A percentile compares a stretch with the other conserved stretches of the same genome.
Evolutionary conservation across 495 filamentous ascomycete genomes (phyloP).

Genomic region (Saxophila tyrrhenica): DNA sequence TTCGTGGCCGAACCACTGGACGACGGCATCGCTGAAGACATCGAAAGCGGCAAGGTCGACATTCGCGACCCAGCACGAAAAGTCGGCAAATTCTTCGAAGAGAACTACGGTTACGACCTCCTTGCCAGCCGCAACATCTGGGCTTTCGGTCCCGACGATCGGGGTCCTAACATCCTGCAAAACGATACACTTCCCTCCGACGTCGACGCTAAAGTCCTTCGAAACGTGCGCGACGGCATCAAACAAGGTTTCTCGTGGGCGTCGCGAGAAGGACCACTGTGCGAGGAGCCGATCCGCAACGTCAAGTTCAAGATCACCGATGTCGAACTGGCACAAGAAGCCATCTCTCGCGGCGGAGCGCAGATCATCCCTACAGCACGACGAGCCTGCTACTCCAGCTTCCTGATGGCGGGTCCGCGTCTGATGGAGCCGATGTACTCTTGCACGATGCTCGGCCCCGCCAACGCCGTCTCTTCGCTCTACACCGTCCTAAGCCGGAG

Average conservation of each 20-base stretch:
- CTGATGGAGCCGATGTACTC: conserved; percentile 94
- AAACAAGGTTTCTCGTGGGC: conserved; percentile 95
- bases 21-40: conserved; percentile 88
- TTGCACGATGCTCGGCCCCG: conserved; percentile 83
- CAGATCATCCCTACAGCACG: conserved; percentile 95
- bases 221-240: conserved; percentile 77
- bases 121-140: conserved; percentile 90
- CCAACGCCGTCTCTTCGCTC: conserved; percentile 73
- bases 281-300: conserved; percentile 98
- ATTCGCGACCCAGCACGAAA: conserved; percentile 90
- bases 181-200: conserved; percentile 88
- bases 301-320: conserved; percentile 92
- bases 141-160: conserved; percentile 96
- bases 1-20: conserved; percentile 96
- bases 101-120: conserved; percentile 94
- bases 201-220: conserved; percentile 83
- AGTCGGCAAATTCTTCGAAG: conserved; percentile 93
- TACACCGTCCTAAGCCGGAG: conserved; percentile 87
- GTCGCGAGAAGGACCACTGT: conserved; percentile 85
- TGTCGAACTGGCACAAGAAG: conserved; percentile 70
- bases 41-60: conserved; percentile 77
- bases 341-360: conserved; percentile 87
- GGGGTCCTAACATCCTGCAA: conserved; percentile 89
- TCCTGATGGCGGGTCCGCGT: conserved; percentile 90
- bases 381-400: conserved; percentile 83